Evolutionary conservation across 2,329 filamentous ascomycete genomes (phyloP), one percentile per base, ranked within the genome.

Genomic region (Sordariomycetes sp.): DNA sequence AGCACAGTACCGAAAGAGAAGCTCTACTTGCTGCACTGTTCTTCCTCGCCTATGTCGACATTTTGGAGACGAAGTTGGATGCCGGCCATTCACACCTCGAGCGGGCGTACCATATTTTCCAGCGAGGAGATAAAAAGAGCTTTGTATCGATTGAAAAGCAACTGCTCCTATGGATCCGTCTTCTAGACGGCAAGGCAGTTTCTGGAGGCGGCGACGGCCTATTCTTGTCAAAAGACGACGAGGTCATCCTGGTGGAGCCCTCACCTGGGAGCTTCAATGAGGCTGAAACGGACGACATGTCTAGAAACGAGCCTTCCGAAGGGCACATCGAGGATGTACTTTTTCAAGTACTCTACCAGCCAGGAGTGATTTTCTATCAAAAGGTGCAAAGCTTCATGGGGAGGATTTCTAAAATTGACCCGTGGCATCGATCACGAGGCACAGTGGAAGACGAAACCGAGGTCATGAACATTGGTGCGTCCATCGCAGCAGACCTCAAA

Each of bases 401-500:
- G 3, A 59, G 68, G 5, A 72, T 75, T 31, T 68, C 70, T 6
- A 63, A 66, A 36, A 73, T 75, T 34, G 69, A 74, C 36, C 69
- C 62, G 1, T 74, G 68, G 66, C 70, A 75, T 45, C 63, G 70
- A 9, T 62, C 61, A 17, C 61, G 70, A 7, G 70, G 70, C 5
- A 75, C 69, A 0, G 70, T 75, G 8, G 62, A 72, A 32, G 71
- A 75, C 43, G 69, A 75, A 50, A 72, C 66, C 2, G 70, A 75
- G 36, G 69, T 74, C 2, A 74, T 75, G 68, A 62, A 63, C 21
- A 59, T 70, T 30, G 71, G 63, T 2, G 59, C 66, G 3, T 53
- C 59, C 33, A 75, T 75, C 32, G 56, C 62, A 3, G 54, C 57
- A 11, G 70, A 75, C 43, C 51, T 74, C 7, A 58, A 64, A n/a